Conservation (phyloP, 176 grass and related monocot genomes). For the Musa itinerans region DNA sequence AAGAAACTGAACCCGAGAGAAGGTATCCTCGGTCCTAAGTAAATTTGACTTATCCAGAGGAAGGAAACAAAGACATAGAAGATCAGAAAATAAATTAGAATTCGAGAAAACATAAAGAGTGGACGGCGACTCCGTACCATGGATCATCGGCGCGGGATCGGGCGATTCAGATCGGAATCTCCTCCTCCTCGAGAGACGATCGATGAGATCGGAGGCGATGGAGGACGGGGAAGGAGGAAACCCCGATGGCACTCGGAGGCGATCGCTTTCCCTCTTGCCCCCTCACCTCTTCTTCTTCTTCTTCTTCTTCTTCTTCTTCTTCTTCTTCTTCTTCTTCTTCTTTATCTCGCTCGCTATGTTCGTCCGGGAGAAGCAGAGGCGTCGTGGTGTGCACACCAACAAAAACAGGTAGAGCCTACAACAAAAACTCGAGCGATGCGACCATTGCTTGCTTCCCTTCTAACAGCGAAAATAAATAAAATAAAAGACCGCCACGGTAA, state of each 20-base stretch:
- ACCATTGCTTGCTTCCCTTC: neutral
- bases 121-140: neutral
- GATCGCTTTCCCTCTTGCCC: neutral
- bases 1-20: neutral
- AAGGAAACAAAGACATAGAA: neutral
- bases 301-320: neutral
- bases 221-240: neutral
- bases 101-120: neutral
- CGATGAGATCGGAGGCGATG: neutral
- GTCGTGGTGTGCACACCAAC: slow-evolving; percentile 8
- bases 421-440: neutral
- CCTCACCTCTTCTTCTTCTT: neutral
- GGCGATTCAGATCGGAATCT: slow-evolving; percentile 7
- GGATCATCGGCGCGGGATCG: slow-evolving; percentile 3
- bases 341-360: neutral
- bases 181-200: neutral
- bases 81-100: neutral
- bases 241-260: too few relatives aligned
- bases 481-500: neutral
- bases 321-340: neutral
- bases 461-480: neutral
- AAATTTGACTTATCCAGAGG: neutral
- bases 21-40: neutral
- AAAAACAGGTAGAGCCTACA: neutral
- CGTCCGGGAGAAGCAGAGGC: neutral